phyloP scores from a whole-genome alignment of 768 basidiomycete species.

The Cyclocybe aegerita region DNA sequence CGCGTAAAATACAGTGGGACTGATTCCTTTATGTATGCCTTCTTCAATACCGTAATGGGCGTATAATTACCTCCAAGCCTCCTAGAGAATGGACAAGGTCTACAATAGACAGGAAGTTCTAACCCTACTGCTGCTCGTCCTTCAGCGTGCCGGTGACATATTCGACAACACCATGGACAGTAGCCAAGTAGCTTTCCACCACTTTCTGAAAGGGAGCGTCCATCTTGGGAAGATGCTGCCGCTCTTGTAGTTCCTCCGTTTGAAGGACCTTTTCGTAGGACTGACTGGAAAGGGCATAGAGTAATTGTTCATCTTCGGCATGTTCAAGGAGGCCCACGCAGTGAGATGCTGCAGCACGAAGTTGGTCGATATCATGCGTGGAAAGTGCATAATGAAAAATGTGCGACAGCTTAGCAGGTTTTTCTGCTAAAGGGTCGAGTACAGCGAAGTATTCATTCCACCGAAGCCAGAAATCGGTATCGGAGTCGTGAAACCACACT shows the following conservation, averaged over 20 bases:
- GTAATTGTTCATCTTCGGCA: constrained; percentile 13
- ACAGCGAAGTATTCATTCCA: constrained; percentile 39
- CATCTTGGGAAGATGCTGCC: no score
- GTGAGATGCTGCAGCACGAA: neutral
- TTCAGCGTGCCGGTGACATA: neutral
- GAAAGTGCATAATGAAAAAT: constrained; percentile 20
- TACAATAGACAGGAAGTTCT: no score
- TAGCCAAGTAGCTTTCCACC: no score
- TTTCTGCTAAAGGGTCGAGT: constrained; percentile 24
- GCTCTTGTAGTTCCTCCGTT: no score
- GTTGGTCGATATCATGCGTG: constrained; percentile 11
- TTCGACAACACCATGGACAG: neutral
- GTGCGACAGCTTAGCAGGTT: constrained; percentile 3
- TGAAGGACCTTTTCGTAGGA: no score
- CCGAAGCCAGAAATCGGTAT: constrained; percentile 33
- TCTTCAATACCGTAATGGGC: no score
- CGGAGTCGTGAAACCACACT: constrained; percentile 28
- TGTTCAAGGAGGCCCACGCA: constrained; percentile 1
- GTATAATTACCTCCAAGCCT: no score
- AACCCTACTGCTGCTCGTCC: neutral
- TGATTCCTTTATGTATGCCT: constrained; percentile 17
- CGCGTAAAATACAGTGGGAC: constrained; percentile 78
- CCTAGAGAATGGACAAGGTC: no score
- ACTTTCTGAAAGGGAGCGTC: no score
- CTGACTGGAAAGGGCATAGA: no score